Percentiles rank a stretch among this genome's conserved stretches.
Conservation (phyloP, 176 grass and related monocot species). For the Avena atlantica region DNA sequence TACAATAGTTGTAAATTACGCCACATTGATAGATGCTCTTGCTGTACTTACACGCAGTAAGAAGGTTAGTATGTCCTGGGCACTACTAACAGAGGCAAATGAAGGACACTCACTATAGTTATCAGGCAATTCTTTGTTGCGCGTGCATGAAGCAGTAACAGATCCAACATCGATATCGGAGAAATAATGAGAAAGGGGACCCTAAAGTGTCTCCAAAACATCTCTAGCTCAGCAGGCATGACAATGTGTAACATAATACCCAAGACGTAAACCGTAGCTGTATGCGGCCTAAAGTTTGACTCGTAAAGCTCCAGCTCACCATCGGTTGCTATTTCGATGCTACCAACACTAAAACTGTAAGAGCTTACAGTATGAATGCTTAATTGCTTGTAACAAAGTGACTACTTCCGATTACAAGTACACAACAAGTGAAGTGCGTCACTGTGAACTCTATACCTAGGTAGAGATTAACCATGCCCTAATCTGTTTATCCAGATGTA, state of each 20-base stretch:
- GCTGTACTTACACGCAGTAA: not conserved
- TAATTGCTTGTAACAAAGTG: not conserved
- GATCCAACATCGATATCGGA: not conserved
- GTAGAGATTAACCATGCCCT: not conserved
- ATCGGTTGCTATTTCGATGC: not conserved
- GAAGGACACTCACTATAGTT: not conserved
- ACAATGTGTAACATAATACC: not conserved
- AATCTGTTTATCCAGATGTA: not conserved
- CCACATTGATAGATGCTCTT: not conserved
- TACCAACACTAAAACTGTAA: not conserved
- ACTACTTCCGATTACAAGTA: no score
- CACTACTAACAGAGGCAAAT: not conserved
- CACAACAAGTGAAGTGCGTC: not conserved
- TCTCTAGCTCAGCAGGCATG: not conserved
- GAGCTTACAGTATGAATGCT: not conserved
- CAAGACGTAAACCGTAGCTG: not conserved
- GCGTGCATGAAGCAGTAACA: not conserved
- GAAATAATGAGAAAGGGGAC: not conserved
- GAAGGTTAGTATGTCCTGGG: not conserved
- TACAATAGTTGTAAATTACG: not conserved
- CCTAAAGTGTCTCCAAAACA: not conserved
- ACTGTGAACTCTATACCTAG: not conserved
- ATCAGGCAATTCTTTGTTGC: not conserved
- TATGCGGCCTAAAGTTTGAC: not conserved
- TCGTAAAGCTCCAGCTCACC: not conserved